Evolutionary conservation across 495 filamentous ascomycete species (phyloP).

Genomic region (Aspergillus cristatus): DNA sequence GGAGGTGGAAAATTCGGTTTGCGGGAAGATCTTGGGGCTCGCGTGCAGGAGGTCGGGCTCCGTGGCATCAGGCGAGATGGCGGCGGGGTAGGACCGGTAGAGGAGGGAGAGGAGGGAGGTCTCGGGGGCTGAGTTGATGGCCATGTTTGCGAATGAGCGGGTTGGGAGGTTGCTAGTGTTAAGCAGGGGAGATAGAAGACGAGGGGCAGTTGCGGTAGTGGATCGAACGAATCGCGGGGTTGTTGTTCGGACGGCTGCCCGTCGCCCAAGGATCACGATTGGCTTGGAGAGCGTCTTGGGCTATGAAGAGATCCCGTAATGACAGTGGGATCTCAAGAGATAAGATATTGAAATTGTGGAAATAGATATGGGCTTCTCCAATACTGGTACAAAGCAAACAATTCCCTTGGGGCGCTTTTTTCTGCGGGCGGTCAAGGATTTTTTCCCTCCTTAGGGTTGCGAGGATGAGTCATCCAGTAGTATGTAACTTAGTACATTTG

Average conservation of each 20-base stretch:
- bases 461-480: background rate
- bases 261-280: constrained; percentile 17
- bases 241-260: constrained; percentile 21
- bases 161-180: constrained; percentile 7
- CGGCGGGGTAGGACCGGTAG: constrained; percentile 43
- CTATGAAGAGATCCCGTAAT: constrained; percentile 20
- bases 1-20: constrained; percentile 57
- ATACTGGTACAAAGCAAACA: too few relatives aligned
- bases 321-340: constrained; percentile 14
- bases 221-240: constrained; percentile 25
- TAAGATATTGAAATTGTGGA: background rate
- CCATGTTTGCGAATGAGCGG: constrained; percentile 30
- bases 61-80: constrained; percentile 38
- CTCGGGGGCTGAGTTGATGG: constrained; percentile 40
- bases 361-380: too few relatives aligned
- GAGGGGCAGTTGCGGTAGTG: constrained; percentile 20
- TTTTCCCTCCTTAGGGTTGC: constrained; percentile 4
- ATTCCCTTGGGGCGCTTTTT: too few relatives aligned
- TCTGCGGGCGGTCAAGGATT: background rate
- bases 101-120: constrained; percentile 45
- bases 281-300: constrained; percentile 19
- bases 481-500: too few relatives aligned
- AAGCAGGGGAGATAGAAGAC: constrained; percentile 17
- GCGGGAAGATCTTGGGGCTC: constrained; percentile 53
- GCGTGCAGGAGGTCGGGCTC: constrained; percentile 41